A percentile compares a stretch with the other conserved stretches of the same genome.
These are phyloP conservation scores for Mycena belliarum DNA, from an alignment of 768 basidiomycete genomes.

Conservation along the genomic window DNA sequence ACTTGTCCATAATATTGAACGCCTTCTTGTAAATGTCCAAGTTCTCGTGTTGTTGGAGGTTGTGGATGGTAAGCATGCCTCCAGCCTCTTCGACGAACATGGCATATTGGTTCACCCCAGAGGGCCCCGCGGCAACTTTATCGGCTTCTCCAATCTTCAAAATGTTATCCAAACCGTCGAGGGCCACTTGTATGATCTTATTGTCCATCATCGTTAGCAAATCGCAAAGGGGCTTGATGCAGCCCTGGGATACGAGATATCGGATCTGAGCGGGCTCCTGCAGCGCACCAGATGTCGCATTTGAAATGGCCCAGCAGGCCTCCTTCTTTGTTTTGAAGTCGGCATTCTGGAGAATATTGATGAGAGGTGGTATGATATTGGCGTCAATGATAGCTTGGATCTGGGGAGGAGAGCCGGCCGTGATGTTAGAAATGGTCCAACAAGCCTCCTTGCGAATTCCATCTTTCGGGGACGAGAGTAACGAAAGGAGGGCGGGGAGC, in stretches of 20 bases:
- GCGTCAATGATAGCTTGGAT: constrained; percentile 98
- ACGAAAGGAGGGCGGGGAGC: constrained; percentile 88
- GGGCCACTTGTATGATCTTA: constrained; percentile 98
- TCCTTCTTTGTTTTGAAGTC: constrained; percentile 99
- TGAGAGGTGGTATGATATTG: constrained; percentile 95
- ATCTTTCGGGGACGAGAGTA: constrained; percentile 96
- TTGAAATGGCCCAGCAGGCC: constrained; percentile 99
- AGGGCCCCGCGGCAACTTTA: constrained; percentile 78
- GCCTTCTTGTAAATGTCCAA: constrained; percentile 99
- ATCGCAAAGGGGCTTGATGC: constrained; percentile 98
- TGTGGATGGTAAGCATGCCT: constrained; percentile 98
- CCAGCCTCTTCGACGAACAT: constrained; percentile 96
- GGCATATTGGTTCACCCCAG: constrained; percentile 90
- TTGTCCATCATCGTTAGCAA: constrained; percentile 98
- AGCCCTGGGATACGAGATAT: constrained; percentile 96
- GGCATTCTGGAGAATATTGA: constrained; percentile 96
- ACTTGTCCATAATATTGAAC: constrained; percentile 97
- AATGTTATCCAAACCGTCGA: constrained; percentile 98
- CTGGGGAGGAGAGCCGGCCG: constrained; percentile 94
- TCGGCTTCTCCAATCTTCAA: constrained; percentile 97
- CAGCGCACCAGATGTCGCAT: constrained; percentile 96
- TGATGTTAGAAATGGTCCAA: constrained; percentile 99
- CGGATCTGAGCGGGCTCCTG: constrained; percentile 97
- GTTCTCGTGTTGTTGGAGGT: constrained; percentile 99
- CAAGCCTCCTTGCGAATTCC: constrained; percentile 99